phyloP scores from a whole-genome alignment of 1,139 yeast genomes.

The Protomyces pachydermus region DNA sequence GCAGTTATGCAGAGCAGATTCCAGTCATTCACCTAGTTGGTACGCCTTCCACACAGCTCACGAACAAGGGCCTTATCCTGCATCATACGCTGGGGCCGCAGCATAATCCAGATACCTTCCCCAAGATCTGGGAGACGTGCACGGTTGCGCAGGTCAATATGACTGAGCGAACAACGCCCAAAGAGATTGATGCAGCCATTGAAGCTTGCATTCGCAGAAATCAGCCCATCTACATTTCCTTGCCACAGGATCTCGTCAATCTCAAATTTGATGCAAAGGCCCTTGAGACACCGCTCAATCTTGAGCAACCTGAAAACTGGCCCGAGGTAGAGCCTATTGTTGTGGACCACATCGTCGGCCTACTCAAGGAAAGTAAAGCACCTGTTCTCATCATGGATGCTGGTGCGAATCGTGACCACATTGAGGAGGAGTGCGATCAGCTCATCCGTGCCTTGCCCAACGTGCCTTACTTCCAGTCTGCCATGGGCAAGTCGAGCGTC shows the following conservation, averaged over 20 bases:
- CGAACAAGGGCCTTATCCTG: constrained; percentile 41
- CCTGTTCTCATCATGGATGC: constrained; percentile 54
- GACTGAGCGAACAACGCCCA: constrained; percentile 55
- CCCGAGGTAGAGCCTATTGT: constrained; percentile 55
- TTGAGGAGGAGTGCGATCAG: constrained; percentile 43
- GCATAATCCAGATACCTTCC: not conserved
- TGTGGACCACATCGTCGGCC: constrained; percentile 26
- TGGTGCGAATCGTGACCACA: constrained; percentile 54
- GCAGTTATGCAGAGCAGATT: constrained; percentile 72
- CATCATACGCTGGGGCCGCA: constrained; percentile 59
- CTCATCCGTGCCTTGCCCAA: constrained; percentile 46
- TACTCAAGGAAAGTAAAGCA: constrained; percentile 16
- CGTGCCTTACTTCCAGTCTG: constrained; percentile 47
- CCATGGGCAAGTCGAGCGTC: constrained; percentile 53
- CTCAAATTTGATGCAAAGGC: constrained; percentile 5
- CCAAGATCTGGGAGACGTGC: constrained; percentile 49
- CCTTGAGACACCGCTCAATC: constrained; percentile 44
- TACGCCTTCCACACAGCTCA: constrained; percentile 51
- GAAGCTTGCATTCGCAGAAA: constrained; percentile 51
- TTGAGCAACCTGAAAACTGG: constrained; percentile 47
- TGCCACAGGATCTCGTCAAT: constrained; percentile 52
- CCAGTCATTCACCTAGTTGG: constrained; percentile 84
- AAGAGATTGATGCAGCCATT: constrained; percentile 54
- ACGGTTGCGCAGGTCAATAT: constrained; percentile 39
- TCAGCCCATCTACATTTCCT: constrained; percentile 72